These are phyloP conservation scores for Apiotrichum brassicae DNA, from an alignment of 1,284 basidiomycete species.

Conservation along the genomic window DNA sequence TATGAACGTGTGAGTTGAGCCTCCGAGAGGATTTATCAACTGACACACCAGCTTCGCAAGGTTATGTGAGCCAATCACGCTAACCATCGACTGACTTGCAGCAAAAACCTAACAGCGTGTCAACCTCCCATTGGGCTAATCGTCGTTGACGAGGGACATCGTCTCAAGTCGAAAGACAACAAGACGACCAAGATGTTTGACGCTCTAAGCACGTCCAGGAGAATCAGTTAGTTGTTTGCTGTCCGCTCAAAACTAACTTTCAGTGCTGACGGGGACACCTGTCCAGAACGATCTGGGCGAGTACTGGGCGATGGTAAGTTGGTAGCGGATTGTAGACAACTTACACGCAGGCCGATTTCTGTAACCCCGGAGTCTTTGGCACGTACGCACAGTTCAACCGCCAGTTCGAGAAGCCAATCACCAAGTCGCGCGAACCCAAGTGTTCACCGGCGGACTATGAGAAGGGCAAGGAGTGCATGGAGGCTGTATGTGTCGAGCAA, in stretches of 20 bases:
- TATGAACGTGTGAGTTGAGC: conserved; percentile 63
- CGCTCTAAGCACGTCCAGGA: conserved; percentile 62
- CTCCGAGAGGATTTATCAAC: background rate
- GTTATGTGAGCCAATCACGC: conserved; percentile 56
- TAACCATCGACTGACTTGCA: conserved; percentile 15
- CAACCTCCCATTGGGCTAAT: conserved; percentile 82
- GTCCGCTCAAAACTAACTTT: conserved; percentile 15
- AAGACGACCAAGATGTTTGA: conserved; percentile 90
- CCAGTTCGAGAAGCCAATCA: conserved; percentile 82
- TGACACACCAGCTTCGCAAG: conserved; percentile 56
- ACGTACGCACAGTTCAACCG: conserved; percentile 63
- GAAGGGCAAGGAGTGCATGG: conserved; percentile 64
- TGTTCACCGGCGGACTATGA: conserved; percentile 65
- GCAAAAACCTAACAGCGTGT: conserved; percentile 43
- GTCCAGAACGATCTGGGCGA: conserved; percentile 95
- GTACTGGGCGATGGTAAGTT: conserved; percentile 84
- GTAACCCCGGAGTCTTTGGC: conserved; percentile 79
- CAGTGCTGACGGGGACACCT: conserved; percentile 91
- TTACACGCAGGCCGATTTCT: conserved; percentile 69
- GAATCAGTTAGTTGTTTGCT: conserved; percentile 51
- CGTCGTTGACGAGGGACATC: conserved; percentile 95
- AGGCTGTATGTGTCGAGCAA: conserved; percentile 53
- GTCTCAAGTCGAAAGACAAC: conserved; percentile 80
- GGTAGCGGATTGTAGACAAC: background rate
- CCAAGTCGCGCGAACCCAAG: conserved; percentile 75